Conservation (phyloP, 164 flowering plant genomes). For the Aristolochia californica region DNA sequence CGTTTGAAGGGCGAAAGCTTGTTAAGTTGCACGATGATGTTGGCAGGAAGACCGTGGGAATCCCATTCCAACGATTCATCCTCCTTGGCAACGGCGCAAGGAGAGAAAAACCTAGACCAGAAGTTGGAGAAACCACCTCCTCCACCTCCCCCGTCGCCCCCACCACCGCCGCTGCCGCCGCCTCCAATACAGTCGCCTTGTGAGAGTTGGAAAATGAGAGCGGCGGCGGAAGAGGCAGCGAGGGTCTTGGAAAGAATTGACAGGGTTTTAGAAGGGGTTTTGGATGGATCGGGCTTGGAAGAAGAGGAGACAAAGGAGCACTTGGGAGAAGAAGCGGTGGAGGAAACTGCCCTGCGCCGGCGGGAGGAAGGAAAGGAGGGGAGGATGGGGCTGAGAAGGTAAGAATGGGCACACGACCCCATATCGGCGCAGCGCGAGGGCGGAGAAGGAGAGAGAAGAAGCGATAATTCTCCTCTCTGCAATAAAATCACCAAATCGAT, state of each 20-base stretch:
- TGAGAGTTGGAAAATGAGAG: constrained; percentile 12
- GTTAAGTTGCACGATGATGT: constrained; percentile 55
- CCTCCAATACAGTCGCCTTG: constrained; percentile 7
- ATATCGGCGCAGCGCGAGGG: too few relatives aligned
- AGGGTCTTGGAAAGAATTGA: constrained; percentile 24
- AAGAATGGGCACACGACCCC: too few relatives aligned
- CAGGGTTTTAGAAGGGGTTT: constrained; percentile 2
- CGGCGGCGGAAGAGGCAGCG: constrained; percentile 23
- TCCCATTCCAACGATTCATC: constrained; percentile 57
- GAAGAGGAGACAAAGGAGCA: constrained; percentile 5
- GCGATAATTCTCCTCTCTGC: too few relatives aligned
- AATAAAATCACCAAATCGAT: too few relatives aligned
- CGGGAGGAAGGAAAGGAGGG: neutral
- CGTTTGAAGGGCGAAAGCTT: constrained; percentile 78
- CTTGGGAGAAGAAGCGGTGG: constrained; percentile 6
- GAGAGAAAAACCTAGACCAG: constrained; percentile 39
- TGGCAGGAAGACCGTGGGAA: constrained; percentile 75
- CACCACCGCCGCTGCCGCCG: constrained; percentile 23
- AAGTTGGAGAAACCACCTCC: constrained; percentile 33
- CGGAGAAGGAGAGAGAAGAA: too few relatives aligned
- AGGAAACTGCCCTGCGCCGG: neutral
- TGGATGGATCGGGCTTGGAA: too few relatives aligned
- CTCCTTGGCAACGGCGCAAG: constrained; percentile 52
- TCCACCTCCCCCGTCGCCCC: constrained; percentile 26
- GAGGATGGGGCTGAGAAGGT: too few relatives aligned